phyloP scores from a whole-genome alignment of 345 rosid genomes.

The Aquilaria yunnanensis region DNA sequence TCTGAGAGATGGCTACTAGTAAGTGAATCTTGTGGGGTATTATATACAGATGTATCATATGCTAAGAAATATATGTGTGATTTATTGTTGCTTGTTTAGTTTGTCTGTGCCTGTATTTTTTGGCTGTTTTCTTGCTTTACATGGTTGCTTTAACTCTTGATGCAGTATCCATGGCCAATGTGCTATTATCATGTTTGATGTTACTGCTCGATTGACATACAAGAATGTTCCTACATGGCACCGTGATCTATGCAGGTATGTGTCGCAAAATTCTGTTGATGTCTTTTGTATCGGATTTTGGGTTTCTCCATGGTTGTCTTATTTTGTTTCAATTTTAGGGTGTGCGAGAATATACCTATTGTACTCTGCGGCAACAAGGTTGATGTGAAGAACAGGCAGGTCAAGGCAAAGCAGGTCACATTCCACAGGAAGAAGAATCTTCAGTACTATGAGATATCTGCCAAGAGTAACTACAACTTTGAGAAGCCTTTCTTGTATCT shows the following conservation, averaged over 20 bases:
- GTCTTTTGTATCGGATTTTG: not conserved
- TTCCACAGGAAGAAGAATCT: constrained; percentile 95
- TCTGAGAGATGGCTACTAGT: constrained; percentile 96
- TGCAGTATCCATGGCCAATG: constrained; percentile 98
- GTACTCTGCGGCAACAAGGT: constrained; percentile 94
- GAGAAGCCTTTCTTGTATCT: constrained; percentile 95
- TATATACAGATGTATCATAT: too few species aligned
- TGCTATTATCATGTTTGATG: constrained; percentile 97
- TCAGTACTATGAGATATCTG: constrained; percentile 89
- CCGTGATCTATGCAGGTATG: constrained; percentile 89
- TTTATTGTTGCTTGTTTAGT: not conserved
- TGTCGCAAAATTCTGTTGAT: not conserved
- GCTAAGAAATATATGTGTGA: too few species aligned
- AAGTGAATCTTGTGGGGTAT: constrained; percentile 16
- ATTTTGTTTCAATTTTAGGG: constrained; percentile 30
- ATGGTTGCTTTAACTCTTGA: not conserved
- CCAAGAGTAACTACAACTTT: constrained; percentile 90
- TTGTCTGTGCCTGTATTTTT: not conserved
- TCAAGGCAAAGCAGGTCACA: constrained; percentile 86
- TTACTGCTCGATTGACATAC: constrained; percentile 90
- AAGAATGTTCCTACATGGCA: constrained; percentile 99
- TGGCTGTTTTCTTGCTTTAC: not conserved
- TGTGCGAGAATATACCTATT: constrained; percentile 87
- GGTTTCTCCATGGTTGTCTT: not conserved
- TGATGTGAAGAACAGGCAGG: constrained; percentile 94